Conservation (phyloP, 139 green algal genomes). For the Picochlorum sp. region DNA sequence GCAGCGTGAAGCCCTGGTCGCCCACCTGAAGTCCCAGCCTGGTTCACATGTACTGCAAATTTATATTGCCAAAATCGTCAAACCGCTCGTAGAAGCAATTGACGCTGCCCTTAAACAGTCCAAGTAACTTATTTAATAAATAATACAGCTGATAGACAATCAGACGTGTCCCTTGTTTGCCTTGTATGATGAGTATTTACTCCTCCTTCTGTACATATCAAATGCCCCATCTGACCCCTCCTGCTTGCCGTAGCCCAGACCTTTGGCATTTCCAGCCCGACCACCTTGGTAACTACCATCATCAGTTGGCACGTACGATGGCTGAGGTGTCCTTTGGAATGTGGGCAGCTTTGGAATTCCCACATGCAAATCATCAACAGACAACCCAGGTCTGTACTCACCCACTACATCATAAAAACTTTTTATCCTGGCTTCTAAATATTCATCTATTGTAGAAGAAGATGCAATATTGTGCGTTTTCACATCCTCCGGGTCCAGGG, state of each 20-base stretch:
- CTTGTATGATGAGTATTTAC: slow-evolving; percentile 34
- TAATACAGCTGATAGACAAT: background rate
- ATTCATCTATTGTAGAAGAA: slow-evolving; percentile 49
- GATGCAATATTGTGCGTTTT: slow-evolving; percentile 40
- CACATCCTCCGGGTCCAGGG: slow-evolving; percentile 27
- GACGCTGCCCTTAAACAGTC: slow-evolving; percentile 19
- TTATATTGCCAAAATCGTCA: slow-evolving; percentile 20
- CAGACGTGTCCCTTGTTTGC: slow-evolving; percentile 10
- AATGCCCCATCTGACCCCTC: slow-evolving; percentile 26
- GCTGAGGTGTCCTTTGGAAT: background rate
- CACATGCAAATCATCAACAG: slow-evolving; percentile 18
- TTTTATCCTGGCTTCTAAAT: slow-evolving; percentile 58
- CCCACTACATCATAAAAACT: slow-evolving; percentile 66
- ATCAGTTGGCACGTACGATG: background rate
- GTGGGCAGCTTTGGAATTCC: background rate
- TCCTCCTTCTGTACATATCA: slow-evolving; percentile 32
- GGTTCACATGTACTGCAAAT: slow-evolving; percentile 17
- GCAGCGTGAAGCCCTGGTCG: slow-evolving; percentile 21
- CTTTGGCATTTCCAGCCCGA: background rate
- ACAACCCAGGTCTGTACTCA: slow-evolving; percentile 46
- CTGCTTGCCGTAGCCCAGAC: slow-evolving; percentile 13
- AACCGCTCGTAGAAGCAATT: slow-evolving; percentile 19
- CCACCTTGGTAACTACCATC: slow-evolving; percentile 11
- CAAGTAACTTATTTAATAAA: background rate
- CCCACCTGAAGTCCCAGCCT: slow-evolving; percentile 3